Base-by-base conservation (phyloP, 345 rosid genomes). In the Dimocarpus longan region DNA sequence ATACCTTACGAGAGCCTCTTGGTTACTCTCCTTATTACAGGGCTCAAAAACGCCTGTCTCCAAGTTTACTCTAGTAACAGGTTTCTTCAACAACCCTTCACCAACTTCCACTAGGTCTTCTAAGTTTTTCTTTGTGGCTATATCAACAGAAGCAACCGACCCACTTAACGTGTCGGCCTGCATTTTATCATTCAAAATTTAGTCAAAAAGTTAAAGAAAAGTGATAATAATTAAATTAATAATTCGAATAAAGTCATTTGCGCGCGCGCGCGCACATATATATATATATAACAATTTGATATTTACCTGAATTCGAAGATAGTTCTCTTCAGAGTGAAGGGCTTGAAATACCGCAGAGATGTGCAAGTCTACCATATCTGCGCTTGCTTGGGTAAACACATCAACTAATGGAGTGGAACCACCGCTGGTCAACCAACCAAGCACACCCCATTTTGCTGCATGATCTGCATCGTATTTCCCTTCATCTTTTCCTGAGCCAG, bases 131-230 rank as follows among this genome's bases (percentile, higher is more conserved):
- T 83, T 63, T 1, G 96, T 91, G 15, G 98, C 85, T 39, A 89
- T 12, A 66, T 95, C 98, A 19, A 88, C 90, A 0, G 97, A 89
- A 0, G 90, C 83, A n/a, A 86, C 59, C n/a, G 70, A 84, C 48
- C 94, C 97, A 1, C 71, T 86, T 43, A 95, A 83, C 0, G 87
- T 81, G 71, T 95, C 93, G 44, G 90, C 95, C 95, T 93, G 84
- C 2, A 22, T 28, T 43, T 22, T 64, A 42, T 22, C 67, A 26
- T 43, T 60, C 10, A 32, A 16, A 71, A 32, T 40, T 50, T 39
- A 26, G 39, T 8, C 63, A 57, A 26, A 0, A 9, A 32, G 37
- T 32, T 2, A 32, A 32, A 32, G 3, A 32, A 32, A 32, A 32
- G 37, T 32, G 37, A 32, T 32, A 32, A 32, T 32, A 3, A 0